Percentiles rank a stretch among this genome's conserved stretches.
phyloP scores from a whole-genome alignment of 2,329 filamentous ascomycete species.

The Lecanicillium sp. region DNA sequence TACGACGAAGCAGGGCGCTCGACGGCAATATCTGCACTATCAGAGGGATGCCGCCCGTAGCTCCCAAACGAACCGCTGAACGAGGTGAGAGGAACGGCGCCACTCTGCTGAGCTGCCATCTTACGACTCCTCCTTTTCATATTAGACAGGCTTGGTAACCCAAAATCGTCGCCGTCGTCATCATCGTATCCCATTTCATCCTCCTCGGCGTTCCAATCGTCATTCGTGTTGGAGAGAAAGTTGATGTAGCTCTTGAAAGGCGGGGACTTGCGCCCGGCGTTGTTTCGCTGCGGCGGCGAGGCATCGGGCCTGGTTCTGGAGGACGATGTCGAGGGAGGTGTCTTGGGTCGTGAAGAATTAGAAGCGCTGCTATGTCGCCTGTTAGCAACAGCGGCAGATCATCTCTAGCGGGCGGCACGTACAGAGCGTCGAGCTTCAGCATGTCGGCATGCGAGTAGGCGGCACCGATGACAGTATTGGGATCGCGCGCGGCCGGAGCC shows the following conservation, averaged over 20 bases:
- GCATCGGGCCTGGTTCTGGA: slow-evolving; percentile 46
- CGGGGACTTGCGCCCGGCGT: slow-evolving; percentile 51
- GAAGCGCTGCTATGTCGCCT: slow-evolving; percentile 48
- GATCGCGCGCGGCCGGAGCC: slow-evolving; percentile 43
- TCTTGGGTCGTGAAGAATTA: slow-evolving; percentile 61
- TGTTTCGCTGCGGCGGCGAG: slow-evolving; percentile 48
- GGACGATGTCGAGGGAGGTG: slow-evolving; percentile 60
- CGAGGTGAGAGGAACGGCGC: slow-evolving; percentile 25
- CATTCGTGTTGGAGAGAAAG: slow-evolving; percentile 74
- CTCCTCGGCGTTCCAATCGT: slow-evolving; percentile 74
- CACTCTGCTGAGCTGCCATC: slow-evolving; percentile 40
- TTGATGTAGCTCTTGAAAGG: slow-evolving; percentile 71
- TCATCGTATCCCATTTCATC: slow-evolving; percentile 79
- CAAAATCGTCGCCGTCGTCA: slow-evolving; percentile 91
- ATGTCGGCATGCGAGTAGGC: slow-evolving; percentile 96
- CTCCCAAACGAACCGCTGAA: slow-evolving; percentile 33
- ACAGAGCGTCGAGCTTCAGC: slow-evolving; percentile 80
- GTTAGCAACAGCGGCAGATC: slow-evolving; percentile 14
- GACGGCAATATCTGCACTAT: slow-evolving; percentile 91
- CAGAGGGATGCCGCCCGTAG: slow-evolving; percentile 55
- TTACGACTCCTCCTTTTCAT: slow-evolving; percentile 69
- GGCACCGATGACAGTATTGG: slow-evolving; percentile 78
- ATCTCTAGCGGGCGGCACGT: slow-evolving; percentile 26
- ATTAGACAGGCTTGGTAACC: slow-evolving; percentile 83
- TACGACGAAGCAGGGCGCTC: slow-evolving; percentile 79